Base-by-base conservation (phyloP, 345 rosid genomes). In the Populus deltoides region DNA sequence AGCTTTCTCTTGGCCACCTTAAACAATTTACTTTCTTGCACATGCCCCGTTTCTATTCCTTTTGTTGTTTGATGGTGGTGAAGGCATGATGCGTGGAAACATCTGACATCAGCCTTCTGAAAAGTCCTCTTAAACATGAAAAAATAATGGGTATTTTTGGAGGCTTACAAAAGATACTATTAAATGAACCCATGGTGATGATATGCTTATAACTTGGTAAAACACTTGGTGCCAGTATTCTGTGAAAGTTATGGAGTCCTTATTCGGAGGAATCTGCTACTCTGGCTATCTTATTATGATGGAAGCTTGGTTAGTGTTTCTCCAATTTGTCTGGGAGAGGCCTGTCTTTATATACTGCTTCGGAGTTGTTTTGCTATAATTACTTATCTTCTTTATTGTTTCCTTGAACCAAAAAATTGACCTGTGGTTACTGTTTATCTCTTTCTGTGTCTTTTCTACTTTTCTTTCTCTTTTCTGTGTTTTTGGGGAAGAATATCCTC, bases 241-340 rank as follows among this genome's bases (percentile, higher is more conserved):
- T 20, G 65, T 25, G 33, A 2, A 20, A 25, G 27, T 41, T 6
- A 25, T 3, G 43, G 1, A 22, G 20, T 36, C 7, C n/a, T 10
- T 75, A n/a, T 53, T 49, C 29, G 20, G 15, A 61, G 11, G 75
- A 25, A 25, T 35, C 29, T 70, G 70, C 41, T 41, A 38, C 13
- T 29, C 7, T 47, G 70, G 57, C 72, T 27, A 13, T 72, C 72
- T 13, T 55, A 25, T 76, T 38, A 10, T 16, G 33, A 24, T 36
- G 62, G 16, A 36, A 38, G 6, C 29, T 45, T 11, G 27, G 11
- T 66, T 27, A 4, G 10, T 53, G n/a, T 12, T 65, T 53, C 57
- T 73, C 47, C 27, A 41, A 17, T 69, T 38, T 69, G 61, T 78
- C 66, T 68, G 29, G 41, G 53, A 65, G 65, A 59, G 29, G 65